Evolutionary conservation across 805 yeast genomes (phyloP).

Genomic region (Candida sakaeoensis): DNA sequence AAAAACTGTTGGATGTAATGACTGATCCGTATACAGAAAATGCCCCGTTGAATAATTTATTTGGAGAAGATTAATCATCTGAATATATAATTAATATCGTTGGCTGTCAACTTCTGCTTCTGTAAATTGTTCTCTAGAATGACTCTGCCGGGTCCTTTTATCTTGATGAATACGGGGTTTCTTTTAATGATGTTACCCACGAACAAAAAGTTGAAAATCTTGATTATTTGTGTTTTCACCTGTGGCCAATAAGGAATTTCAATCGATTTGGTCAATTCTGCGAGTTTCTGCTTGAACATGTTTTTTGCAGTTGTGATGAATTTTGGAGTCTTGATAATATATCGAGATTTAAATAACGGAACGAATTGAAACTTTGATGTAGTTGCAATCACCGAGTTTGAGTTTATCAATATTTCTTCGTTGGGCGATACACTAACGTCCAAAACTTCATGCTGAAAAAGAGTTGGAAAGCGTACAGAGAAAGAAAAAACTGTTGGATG

Average conservation of each 20-base stretch:
- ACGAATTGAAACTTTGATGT: slow-evolving; percentile 7
- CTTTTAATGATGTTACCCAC: slow-evolving; percentile 3
- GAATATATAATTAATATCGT: slow-evolving; percentile 4
- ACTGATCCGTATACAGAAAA: slow-evolving; percentile 72
- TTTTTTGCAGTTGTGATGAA: neutral
- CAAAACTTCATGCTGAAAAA: slow-evolving; percentile 42
- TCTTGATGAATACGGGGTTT: slow-evolving; percentile 1
- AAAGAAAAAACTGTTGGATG: slow-evolving; percentile 41
- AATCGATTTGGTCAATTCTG: neutral
- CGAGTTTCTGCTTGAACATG: neutral
- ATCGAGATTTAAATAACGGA: neutral
- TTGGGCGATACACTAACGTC: slow-evolving; percentile 29
- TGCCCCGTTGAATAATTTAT: slow-evolving; percentile 58
- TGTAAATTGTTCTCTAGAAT: neutral
- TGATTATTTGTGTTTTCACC: neutral
- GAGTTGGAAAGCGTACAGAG: slow-evolving; percentile 49
- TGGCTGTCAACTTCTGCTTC: neutral
- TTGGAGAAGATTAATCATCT: slow-evolving; percentile 39
- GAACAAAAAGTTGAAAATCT: neutral
- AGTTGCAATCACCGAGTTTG: slow-evolving; percentile 38
- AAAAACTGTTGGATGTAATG: slow-evolving; percentile 45
- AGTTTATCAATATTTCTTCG: slow-evolving; percentile 38
- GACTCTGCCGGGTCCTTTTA: slow-evolving; percentile 5
- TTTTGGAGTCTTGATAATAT: neutral
- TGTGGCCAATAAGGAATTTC: neutral